Base-by-base conservation (phyloP, 2,329 filamentous ascomycete species). In the Tolypocladium nubicola region DNA sequence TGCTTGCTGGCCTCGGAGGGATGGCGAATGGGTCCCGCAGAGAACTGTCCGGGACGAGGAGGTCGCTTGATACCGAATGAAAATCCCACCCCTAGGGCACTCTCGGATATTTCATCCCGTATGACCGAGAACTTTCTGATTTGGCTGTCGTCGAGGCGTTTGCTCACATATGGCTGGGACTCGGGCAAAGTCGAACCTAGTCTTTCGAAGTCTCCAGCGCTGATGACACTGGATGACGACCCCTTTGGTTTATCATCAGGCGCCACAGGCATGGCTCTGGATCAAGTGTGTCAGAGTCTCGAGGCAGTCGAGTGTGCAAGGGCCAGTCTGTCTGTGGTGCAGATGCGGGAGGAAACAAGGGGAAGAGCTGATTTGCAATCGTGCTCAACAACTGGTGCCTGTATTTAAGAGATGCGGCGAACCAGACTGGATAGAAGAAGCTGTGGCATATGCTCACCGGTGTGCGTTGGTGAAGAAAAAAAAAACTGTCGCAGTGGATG, bases 1-100 rank as follows among this genome's bases (percentile, higher is more conserved):
- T 14, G 49, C 35, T 54, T 41, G 11, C 19, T 30, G 41, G n/a
- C 26, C 30, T 49, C 41, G 3, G 37, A 38, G 13, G 47, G 30
- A 16, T 56, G 21, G 30, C 33, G 30, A 11, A 26, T 14, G 9
- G 52, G 21, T 10, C 49, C 53, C 23, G 57, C 54, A 16, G 58
- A 61, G 11, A 61, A 63, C 14, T 64, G 63, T 2, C 62, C 62
- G 0, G 61, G 58, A n/a, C 58, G 61, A 49, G 57, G 60, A n/a
- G 57, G 50, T 41, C 47, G 55, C 43, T 60, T 58, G 16, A 50
- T 52, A 14, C 49, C 56, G n/a, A 64, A 65, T 6, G 56, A 57
- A 47, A 63, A 65, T 0, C 62, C 63, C 23, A 57, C 40, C 8
- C 59, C 43, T 2, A 62, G 54, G 9, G 56, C 49, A 4, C 55